A percentile compares a stretch with the other conserved stretches of the same genome.
These are phyloP conservation scores for Phaeosphaeriaceae sp. DNA, from an alignment of 2,329 filamentous ascomycete species.

Conservation along the genomic window DNA sequence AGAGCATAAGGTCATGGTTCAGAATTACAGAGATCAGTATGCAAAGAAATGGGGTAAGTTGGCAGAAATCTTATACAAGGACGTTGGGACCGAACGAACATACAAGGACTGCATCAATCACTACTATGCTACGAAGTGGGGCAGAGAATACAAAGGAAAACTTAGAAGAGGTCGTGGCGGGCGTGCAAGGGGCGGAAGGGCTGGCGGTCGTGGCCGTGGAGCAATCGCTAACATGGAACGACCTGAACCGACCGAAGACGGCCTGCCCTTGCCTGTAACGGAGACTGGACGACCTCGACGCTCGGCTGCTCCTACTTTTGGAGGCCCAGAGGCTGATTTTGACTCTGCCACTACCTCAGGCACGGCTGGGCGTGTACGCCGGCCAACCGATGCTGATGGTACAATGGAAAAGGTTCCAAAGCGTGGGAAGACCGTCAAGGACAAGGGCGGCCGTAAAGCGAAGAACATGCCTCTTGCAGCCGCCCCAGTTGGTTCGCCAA, in stretches of 20 bases:
- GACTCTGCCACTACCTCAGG: constrained; percentile 54
- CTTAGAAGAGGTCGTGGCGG: constrained; percentile 50
- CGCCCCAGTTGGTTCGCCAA: constrained; percentile 43
- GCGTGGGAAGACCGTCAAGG: constrained; percentile 48
- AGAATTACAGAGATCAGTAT: constrained; percentile 71
- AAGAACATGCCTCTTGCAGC: constrained; percentile 52
- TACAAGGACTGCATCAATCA: constrained; percentile 85
- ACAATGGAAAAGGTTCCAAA: constrained; percentile 48
- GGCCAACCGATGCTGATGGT: constrained; percentile 41
- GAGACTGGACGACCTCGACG: constrained; percentile 58
- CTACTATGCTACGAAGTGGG: constrained; percentile 81
- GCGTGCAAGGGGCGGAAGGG: constrained; percentile 38
- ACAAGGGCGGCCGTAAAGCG: constrained; percentile 49
- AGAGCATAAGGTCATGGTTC: constrained; percentile 74
- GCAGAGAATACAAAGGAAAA: constrained; percentile 78
- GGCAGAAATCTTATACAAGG: constrained; percentile 64
- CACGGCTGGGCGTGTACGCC: constrained; percentile 44
- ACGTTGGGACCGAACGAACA: constrained; percentile 63
- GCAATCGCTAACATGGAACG: constrained; percentile 60
- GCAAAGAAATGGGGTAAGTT: constrained; percentile 86
- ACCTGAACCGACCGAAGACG: constrained; percentile 50
- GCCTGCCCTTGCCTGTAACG: constrained; percentile 49
- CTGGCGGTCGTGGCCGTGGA: constrained; percentile 59
- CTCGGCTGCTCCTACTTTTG: constrained; percentile 72
- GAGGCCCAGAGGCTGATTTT: constrained; percentile 67